Evolutionary conservation across 192 early-diverging fungal genomes (phyloP).

Genomic region (Backusella morwellensis): DNA sequence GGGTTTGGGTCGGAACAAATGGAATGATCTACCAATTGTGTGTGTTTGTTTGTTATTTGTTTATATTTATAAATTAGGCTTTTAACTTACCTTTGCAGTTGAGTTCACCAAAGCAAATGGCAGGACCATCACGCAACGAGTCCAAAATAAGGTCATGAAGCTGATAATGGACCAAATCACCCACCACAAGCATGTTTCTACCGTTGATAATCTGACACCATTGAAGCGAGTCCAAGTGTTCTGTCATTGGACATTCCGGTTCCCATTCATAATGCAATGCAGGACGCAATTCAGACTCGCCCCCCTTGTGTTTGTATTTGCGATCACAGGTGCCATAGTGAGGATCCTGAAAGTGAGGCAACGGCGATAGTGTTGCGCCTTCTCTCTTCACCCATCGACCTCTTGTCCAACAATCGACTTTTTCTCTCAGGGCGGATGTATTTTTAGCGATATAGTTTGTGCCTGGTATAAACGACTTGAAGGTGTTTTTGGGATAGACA

Average conservation of each 20-base stretch:
- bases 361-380: not conserved
- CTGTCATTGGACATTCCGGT: conserved; percentile 12
- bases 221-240: not conserved
- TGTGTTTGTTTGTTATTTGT: not conserved
- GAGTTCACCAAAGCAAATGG: conserved; percentile 52
- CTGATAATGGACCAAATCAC: conserved; percentile 49
- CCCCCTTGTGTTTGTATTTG: not conserved
- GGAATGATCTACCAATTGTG: conserved; percentile 32
- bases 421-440: not conserved
- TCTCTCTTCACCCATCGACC: conserved; percentile 19
- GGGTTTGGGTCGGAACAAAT: conserved; percentile 26
- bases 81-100: conserved; percentile 39
- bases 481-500: not conserved
- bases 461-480: not conserved
- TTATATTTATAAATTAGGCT: not conserved
- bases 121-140: conserved; percentile 48
- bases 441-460: not conserved
- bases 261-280: conserved; percentile 21
- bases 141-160: conserved; percentile 53
- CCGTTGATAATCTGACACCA: conserved; percentile 42
- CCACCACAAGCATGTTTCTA: conserved; percentile 45
- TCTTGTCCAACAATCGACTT: conserved; percentile 28
- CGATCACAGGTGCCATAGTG: conserved; percentile 25
- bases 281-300: not conserved
- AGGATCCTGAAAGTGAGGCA: conserved; percentile 35